These are phyloP conservation scores for Fonsecaea erecta DNA, from an alignment of 2,329 filamentous ascomycete genomes.

Conservation along the genomic window DNA sequence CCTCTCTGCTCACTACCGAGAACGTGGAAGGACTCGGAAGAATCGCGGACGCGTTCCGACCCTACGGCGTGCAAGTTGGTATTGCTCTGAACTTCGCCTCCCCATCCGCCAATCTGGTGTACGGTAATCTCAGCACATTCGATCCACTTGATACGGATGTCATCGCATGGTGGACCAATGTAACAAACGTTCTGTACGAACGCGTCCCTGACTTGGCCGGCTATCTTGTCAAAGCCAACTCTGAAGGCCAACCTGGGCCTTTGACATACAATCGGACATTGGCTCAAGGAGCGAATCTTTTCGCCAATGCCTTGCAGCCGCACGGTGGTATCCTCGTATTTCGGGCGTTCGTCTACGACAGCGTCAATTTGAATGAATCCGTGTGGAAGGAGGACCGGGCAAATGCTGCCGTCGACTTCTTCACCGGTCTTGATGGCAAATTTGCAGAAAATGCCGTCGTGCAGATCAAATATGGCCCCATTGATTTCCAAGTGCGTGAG, in stretches of 20 bases:
- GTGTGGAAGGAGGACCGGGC: conserved; percentile 71
- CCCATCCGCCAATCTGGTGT: conserved; percentile 54
- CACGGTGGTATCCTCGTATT: conserved; percentile 70
- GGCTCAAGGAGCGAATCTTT: conserved; percentile 70
- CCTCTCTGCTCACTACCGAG: conserved; percentile 57
- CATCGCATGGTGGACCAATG: conserved; percentile 65
- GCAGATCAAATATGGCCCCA: conserved; percentile 75
- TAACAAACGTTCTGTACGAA: conserved; percentile 64
- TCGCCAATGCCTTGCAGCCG: conserved; percentile 62
- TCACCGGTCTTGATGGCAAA: conserved; percentile 65
- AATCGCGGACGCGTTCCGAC: conserved; percentile 68
- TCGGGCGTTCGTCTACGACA: conserved; percentile 73
- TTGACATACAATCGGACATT: conserved; percentile 72
- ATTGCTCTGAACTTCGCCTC: conserved; percentile 72
- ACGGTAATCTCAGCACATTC: conserved; percentile 62
- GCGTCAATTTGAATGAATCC: conserved; percentile 55
- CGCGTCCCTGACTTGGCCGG: conserved; percentile 70
- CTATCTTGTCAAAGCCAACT: conserved; percentile 73
- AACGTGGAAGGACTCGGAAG: conserved; percentile 66
- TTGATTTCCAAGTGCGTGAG: conserved; percentile 75
- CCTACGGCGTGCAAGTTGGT: conserved; percentile 69
- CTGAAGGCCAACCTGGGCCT: conserved; percentile 72
- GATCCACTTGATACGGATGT: conserved; percentile 67
- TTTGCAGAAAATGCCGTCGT: conserved; percentile 74
- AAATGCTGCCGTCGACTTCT: conserved; percentile 71